A percentile compares a stretch with the other conserved stretches of the same genome.
phyloP scores from a whole-genome alignment of 129 eudicot genomes.

The Flaveria bidentis region DNA sequence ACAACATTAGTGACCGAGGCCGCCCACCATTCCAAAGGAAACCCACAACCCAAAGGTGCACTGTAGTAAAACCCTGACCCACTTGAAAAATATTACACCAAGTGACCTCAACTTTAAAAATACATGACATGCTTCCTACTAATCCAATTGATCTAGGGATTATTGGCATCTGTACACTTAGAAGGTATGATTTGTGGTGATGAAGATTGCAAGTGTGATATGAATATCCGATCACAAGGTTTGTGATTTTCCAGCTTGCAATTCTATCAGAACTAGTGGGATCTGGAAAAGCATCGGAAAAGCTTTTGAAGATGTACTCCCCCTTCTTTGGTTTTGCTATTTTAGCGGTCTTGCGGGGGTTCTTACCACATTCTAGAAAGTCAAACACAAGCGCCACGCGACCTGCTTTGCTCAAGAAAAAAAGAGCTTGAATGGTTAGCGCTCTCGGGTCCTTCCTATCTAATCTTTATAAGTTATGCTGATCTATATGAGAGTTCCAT shows the following conservation, averaged over 20 bases:
- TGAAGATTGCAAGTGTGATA: too few relatives aligned
- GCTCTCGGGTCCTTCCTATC: not conserved
- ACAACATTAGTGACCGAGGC: not conserved
- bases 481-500: not conserved
- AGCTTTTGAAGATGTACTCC: constrained; percentile 50
- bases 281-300: constrained; percentile 69
- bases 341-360: constrained; percentile 72
- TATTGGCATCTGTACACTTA: too few relatives aligned
- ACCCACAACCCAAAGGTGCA: too few relatives aligned
- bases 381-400: constrained; percentile 34
- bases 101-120: too few relatives aligned
- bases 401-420: constrained; percentile 49
- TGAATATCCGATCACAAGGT: too few relatives aligned
- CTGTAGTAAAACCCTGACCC: too few relatives aligned
- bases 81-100: not conserved
- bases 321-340: constrained; percentile 74
- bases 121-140: too few relatives aligned
- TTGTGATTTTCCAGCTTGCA: constrained; percentile 49
- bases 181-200: too few relatives aligned
- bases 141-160: too few relatives aligned
- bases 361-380: constrained; percentile 49
- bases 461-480: not conserved
- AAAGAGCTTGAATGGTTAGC: constrained; percentile 52
- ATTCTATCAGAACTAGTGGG: constrained; percentile 55
- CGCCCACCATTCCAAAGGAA: too few relatives aligned